phyloP scores from a whole-genome alignment of 805 yeast genomes.

The Cyberlindnera mycetangii region DNA sequence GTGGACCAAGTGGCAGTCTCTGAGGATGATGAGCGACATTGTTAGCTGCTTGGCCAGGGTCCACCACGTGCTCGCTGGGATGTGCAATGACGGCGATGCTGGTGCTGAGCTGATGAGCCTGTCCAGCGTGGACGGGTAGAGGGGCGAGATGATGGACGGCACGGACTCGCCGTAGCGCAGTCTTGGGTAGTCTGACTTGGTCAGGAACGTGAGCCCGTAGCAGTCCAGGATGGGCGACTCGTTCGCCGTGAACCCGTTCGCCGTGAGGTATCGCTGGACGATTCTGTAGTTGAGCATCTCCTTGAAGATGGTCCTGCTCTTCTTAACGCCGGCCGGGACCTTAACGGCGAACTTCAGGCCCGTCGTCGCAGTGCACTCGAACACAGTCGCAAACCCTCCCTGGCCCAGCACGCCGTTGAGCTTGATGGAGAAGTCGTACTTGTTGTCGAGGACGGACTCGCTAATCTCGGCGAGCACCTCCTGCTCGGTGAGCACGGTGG shows the following conservation, averaged over 20 bases:
- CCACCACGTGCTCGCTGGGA: slow-evolving; percentile 33
- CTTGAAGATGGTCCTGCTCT: slow-evolving; percentile 15
- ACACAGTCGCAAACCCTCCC: slow-evolving; percentile 24
- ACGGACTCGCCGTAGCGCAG: slow-evolving; percentile 16
- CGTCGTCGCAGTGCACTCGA: slow-evolving; percentile 4
- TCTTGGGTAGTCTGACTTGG: slow-evolving; percentile 11
- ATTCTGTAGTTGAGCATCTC: slow-evolving; percentile 23
- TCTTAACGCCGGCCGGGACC: slow-evolving; percentile 18
- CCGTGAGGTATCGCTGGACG: slow-evolving; percentile 10
- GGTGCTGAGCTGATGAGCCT: slow-evolving; percentile 18
- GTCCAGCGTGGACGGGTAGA: slow-evolving; percentile 23
- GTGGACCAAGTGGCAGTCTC: slow-evolving; percentile 36
- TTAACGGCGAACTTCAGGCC: slow-evolving; percentile 18
- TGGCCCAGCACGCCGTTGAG: slow-evolving; percentile 12
- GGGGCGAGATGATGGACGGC: slow-evolving; percentile 20
- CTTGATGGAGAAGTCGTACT: slow-evolving; percentile 5
- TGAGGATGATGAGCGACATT: slow-evolving; percentile 27
- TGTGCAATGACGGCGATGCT: slow-evolving; percentile 2
- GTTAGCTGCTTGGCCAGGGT: slow-evolving; percentile 28
- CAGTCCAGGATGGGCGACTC: slow-evolving; percentile 20
- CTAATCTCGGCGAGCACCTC: slow-evolving; percentile 5
- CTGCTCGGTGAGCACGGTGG: neutral
- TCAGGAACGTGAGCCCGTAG: slow-evolving; percentile 20
- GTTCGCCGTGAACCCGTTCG: slow-evolving; percentile 4
- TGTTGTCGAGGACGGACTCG: slow-evolving; percentile 14